Conservation (phyloP, 805 yeast species). For the Hanseniaspora guilliermondii region DNA sequence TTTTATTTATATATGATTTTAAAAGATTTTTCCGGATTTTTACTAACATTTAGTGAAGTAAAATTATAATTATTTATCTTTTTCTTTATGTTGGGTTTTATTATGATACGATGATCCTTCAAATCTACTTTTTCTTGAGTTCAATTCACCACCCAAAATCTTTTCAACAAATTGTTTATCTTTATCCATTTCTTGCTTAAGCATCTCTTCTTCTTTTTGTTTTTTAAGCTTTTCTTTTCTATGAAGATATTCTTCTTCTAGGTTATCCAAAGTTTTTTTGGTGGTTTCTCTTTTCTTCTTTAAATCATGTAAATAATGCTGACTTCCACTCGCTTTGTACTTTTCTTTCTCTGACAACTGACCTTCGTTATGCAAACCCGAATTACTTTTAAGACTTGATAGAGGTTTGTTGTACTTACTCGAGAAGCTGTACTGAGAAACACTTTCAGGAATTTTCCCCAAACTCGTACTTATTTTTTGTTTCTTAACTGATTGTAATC, state of each 20-base stretch:
- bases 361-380: slow-evolving; percentile 12
- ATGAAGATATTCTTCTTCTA: slow-evolving; percentile 34
- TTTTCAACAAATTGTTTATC: slow-evolving; percentile 32
- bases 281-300: slow-evolving; percentile 29
- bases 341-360: not conserved
- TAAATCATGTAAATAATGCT: not conserved
- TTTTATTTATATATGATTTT: not conserved
- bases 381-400: slow-evolving; percentile 38
- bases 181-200: not conserved
- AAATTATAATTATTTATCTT: not conserved
- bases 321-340: not conserved
- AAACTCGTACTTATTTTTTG: not conserved
- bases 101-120: not conserved
- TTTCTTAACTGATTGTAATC: not conserved
- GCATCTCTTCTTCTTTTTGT: slow-evolving; percentile 35
- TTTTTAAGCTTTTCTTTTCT: slow-evolving; percentile 32
- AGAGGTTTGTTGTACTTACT: slow-evolving; percentile 75
- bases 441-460: not conserved
- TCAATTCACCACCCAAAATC: not conserved
- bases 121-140: not conserved
- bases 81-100: not conserved
- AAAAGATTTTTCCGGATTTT: not conserved
- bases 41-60: not conserved
- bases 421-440: slow-evolving; percentile 92
- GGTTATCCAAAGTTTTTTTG: slow-evolving; percentile 21